Evolutionary conservation across 106 monocot genomes (phyloP), one percentile per base, ranked within the genome.

Genomic region (Vanilla planifolia): DNA sequence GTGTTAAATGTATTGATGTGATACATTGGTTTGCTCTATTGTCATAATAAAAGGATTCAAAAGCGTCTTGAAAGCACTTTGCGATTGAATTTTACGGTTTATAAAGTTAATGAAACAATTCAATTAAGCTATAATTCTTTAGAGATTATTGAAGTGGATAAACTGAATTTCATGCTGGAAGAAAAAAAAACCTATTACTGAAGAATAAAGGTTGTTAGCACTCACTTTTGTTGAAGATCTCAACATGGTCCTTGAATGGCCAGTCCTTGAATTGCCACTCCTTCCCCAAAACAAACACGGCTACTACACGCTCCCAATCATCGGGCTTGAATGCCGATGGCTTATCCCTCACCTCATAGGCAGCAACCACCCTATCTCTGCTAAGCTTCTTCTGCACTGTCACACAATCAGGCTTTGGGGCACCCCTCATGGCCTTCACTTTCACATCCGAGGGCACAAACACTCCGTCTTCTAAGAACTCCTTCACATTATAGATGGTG

Each of bases 211-310:
- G 30, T 53, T 32, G 27, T 30, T 6, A 40, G 0, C 7, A 65
- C 88, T 78, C 56, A 92, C 98, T 75, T 59, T 82, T 99, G 63
- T 88, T 99, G 67, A 99, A 99, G 45, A 99, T 92, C 77, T 92
- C 98, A 2, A 85, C 85, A 67, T 91, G 98, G 46, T 92, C 88
- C 73, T 85, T 92, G 64, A 85, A 99, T 3, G 98, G 98, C 98
- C 98, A 92, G 36, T 99, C 98, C 48, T 99, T 92, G 73, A 99
- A 99, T 73, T 99, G 98, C 98, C 98, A 99, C 75, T 99, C 98
- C 73, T 99, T 99, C 40, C 98, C 92, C 8, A 99, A 69, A 59
- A 99, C 98, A 64, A 99, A 99, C 16, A 91, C 88, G 0, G 92
- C 81, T 5, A 92, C 92, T n/a, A 99, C 98, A 47, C 92, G 43